Evolutionary conservation across 176 grass and related monocot genomes (phyloP).

Genomic region (Musa beccarii): DNA sequence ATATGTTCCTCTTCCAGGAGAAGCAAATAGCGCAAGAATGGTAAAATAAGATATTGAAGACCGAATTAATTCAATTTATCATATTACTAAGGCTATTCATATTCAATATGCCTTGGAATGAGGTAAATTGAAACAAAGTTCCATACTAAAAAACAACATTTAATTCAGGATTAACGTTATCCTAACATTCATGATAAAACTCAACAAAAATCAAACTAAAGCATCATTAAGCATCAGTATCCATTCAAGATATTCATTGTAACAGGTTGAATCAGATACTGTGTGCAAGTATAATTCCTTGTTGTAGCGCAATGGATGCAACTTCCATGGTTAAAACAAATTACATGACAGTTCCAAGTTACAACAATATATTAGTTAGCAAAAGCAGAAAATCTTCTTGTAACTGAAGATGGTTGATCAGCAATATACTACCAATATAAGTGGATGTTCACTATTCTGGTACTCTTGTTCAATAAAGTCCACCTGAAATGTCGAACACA

Average conservation of each 20-base stretch:
- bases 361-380: no score
- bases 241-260: neutral
- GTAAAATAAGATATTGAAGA: no score
- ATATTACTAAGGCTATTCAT: no score
- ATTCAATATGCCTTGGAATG: no score
- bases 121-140: no score
- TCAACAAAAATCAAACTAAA: neutral
- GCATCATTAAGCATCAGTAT: neutral
- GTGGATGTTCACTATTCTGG: slow-evolving; percentile 30
- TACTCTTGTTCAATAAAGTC: slow-evolving; percentile 73
- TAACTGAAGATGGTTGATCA: neutral
- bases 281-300: neutral
- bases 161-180: no score
- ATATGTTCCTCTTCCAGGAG: no score
- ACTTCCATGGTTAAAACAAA: neutral
- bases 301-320: neutral
- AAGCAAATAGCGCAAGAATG: no score
- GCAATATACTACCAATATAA: slow-evolving; percentile 51
- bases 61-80: no score
- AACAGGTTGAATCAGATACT: neutral
- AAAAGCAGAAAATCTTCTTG: neutral
- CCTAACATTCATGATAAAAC: neutral
- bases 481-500: slow-evolving; percentile 35
- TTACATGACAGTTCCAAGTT: neutral
- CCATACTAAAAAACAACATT: no score